Percentiles rank a stretch among this genome's conserved stretches.
phyloP scores from a whole-genome alignment of 2,329 filamentous ascomycete genomes.

The Bisporella sp. region DNA sequence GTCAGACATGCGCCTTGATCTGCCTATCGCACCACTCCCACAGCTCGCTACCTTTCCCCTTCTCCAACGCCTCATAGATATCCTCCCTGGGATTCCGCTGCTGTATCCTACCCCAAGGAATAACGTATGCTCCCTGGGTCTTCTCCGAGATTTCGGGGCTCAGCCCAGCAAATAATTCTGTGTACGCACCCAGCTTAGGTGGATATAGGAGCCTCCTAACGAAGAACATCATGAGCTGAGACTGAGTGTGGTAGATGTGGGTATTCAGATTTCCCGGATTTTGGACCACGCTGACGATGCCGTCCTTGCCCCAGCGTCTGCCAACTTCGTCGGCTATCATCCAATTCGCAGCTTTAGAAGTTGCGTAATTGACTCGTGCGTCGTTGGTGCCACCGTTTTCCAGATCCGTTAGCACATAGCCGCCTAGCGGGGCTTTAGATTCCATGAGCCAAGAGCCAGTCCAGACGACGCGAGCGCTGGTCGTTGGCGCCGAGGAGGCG shows the following conservation, averaged over 20 bases:
- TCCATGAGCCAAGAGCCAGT: constrained; percentile 21
- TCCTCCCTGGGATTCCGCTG: background rate
- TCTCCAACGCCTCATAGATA: background rate
- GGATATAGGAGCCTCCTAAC: constrained; percentile 5
- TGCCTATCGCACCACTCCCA: constrained; percentile 3
- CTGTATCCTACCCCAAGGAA: constrained; percentile 15
- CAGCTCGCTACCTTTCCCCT: background rate
- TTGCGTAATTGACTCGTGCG: constrained; percentile 5
- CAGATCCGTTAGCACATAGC: constrained; percentile 7
- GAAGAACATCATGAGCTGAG: constrained; percentile 1
- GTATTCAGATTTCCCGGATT: constrained; percentile 17
- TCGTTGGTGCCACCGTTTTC: constrained; percentile 4
- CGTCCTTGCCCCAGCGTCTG: constrained; percentile 3
- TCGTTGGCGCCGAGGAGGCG: too few relatives aligned
- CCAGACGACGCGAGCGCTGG: constrained; percentile 19
- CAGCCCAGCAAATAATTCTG: constrained; percentile 13
- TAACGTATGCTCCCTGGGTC: constrained; percentile 9
- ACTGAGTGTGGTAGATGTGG: constrained; percentile 1
- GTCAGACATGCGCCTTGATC: too few relatives aligned
- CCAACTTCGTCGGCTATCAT: constrained; percentile 9
- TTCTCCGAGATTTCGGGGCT: constrained; percentile 7
- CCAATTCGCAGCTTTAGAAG: constrained; percentile 12
- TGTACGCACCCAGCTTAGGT: constrained; percentile 13
- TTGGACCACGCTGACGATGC: constrained; percentile 9
- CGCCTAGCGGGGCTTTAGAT: constrained; percentile 3